Evolutionary conservation across 768 basidiomycete genomes (phyloP).

Genomic region (Suillus decipiens): DNA sequence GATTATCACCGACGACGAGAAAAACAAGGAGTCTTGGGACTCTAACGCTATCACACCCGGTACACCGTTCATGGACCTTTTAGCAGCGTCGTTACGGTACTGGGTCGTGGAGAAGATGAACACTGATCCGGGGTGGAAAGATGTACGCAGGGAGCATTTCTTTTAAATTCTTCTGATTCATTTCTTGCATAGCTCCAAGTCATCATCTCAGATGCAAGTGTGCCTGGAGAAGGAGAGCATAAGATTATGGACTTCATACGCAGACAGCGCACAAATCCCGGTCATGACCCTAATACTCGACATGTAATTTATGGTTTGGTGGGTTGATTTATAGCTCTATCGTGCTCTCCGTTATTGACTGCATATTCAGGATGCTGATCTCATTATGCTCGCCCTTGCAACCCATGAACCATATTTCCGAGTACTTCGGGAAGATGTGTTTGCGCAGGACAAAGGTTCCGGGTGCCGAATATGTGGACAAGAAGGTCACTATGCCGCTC

Average conservation of each 20-base stretch:
- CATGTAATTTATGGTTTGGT: constrained; percentile 99
- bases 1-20: constrained; percentile 75
- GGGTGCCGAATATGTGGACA: constrained; percentile 93
- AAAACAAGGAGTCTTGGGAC: constrained; percentile 89
- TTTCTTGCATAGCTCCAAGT: constrained; percentile 72
- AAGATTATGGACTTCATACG: constrained; percentile 99
- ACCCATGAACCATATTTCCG: constrained; percentile 99
- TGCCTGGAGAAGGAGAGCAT: constrained; percentile 98
- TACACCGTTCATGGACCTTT: constrained; percentile 96
- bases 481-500: constrained; percentile 92
- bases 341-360: constrained; percentile 13
- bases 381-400: constrained; percentile 97
- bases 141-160: constrained; percentile 48
- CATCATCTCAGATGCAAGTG: constrained; percentile 94
- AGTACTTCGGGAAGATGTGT: constrained; percentile 97
- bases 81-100: constrained; percentile 86
- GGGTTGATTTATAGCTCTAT: constrained; percentile 26
- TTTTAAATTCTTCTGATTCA: not conserved
- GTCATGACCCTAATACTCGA: constrained; percentile 92
- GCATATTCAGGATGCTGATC: constrained; percentile 84
- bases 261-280: constrained; percentile 80
- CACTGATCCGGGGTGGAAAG: constrained; percentile 93
- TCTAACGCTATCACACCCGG: constrained; percentile 99
- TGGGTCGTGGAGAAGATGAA: constrained; percentile 98
- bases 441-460: constrained; percentile 75